phyloP scores from a whole-genome alignment of 345 rosid species.

The Lepidium africanum region DNA sequence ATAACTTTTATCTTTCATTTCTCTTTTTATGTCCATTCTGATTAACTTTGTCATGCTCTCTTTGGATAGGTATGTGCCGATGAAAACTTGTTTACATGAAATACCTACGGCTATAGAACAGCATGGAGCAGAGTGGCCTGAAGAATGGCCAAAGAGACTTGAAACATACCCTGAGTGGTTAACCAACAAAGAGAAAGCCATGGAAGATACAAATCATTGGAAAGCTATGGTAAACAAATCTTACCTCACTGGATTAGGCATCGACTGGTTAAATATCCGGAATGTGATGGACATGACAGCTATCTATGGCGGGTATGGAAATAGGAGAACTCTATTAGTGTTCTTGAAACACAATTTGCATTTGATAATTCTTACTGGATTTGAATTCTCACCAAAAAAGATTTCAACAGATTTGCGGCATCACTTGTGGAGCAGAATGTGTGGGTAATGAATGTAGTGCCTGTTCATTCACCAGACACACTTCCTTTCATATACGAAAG shows the following conservation, averaged over 20 bases:
- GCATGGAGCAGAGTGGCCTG: constrained; percentile 97
- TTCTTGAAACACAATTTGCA: background rate
- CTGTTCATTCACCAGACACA: constrained; percentile 86
- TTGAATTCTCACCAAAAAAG: background rate
- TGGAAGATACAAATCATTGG: constrained; percentile 67
- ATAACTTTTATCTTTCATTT: background rate
- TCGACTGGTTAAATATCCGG: constrained; percentile 75
- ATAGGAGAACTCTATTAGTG: background rate
- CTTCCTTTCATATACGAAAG: constrained; percentile 83
- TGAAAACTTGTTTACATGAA: constrained; percentile 67
- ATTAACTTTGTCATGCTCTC: background rate
- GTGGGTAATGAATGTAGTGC: constrained; percentile 94
- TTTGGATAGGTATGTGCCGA: constrained; percentile 61
- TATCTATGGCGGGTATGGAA: constrained; percentile 84
- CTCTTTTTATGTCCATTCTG: background rate
- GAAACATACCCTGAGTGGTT: constrained; percentile 95
- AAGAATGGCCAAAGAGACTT: constrained; percentile 93
- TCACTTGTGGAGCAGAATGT: constrained; percentile 67
- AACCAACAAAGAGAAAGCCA: constrained; percentile 51
- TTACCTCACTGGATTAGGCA: constrained; percentile 74
- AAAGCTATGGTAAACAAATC: constrained; percentile 70
- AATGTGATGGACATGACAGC: constrained; percentile 98
- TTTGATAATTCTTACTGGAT: background rate
- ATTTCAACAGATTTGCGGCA: constrained; percentile 64
- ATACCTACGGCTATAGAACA: constrained; percentile 84